phyloP scores from a whole-genome alignment of 2,329 filamentous ascomycete species.

The Dendrostoma leiphaemia region DNA sequence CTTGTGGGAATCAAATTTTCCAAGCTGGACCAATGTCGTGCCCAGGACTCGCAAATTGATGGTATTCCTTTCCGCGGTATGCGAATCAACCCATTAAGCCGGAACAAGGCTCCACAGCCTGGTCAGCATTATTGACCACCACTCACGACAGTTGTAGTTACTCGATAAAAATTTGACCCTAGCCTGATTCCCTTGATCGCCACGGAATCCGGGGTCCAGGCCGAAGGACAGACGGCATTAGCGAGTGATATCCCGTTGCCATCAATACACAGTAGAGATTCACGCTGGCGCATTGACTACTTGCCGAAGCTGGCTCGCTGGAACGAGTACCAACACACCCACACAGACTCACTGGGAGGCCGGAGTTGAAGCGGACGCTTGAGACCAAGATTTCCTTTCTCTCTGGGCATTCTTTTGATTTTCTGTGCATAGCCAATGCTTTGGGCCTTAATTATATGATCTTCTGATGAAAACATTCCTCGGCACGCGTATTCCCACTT shows the following conservation, averaged over 20 bases:
- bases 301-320: too few relatives aligned
- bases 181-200: not conserved
- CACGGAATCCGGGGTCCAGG: not conserved
- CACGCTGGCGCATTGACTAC: too few relatives aligned
- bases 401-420: too few relatives aligned
- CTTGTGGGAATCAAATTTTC: not conserved
- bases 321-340: too few relatives aligned
- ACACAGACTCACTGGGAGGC: too few relatives aligned
- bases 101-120: slow-evolving; percentile 10
- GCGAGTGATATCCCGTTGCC: slow-evolving; percentile 9
- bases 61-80: slow-evolving; percentile 9
- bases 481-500: too few relatives aligned
- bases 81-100: slow-evolving; percentile 4
- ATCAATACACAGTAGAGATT: not conserved
- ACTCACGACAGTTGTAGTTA: slow-evolving; percentile 17
- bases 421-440: too few relatives aligned
- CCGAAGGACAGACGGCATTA: slow-evolving; percentile 6
- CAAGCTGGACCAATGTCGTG: not conserved
- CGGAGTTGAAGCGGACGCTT: too few relatives aligned
- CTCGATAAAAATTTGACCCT: slow-evolving; percentile 10
- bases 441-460: too few relatives aligned
- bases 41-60: not conserved
- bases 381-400: too few relatives aligned
- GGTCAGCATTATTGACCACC: slow-evolving; percentile 1
- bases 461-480: too few relatives aligned